Percentiles rank a stretch among this genome's conserved stretches.
Conservation (phyloP, 2,329 filamentous ascomycete species). For the Talaromyces marneffei region DNA sequence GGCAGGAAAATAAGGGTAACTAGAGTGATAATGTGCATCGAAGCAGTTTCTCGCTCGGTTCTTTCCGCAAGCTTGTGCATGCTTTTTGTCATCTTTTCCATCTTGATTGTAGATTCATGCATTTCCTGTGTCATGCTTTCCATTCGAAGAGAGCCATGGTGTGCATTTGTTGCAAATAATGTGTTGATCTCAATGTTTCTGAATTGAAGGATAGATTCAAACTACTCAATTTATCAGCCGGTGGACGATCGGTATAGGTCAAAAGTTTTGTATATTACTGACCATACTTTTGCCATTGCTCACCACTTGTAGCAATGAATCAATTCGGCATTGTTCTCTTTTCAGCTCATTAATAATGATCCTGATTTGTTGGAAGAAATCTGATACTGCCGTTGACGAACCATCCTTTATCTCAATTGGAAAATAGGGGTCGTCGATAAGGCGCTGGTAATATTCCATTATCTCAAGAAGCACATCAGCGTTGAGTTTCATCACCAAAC, state of each 20-base stretch:
- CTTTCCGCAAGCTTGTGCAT: constrained; percentile 6
- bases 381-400: background rate
- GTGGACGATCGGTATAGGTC: background rate
- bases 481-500: constrained; percentile 1
- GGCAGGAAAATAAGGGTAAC: constrained; percentile 8
- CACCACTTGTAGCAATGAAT: background rate
- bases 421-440: background rate
- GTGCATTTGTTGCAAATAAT: constrained; percentile 2
- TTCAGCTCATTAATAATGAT: background rate
- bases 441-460: background rate
- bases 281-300: background rate
- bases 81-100: constrained; percentile 1
- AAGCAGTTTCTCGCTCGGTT: constrained; percentile 3
- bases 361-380: background rate
- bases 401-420: background rate
- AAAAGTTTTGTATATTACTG: background rate
- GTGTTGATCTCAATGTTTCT: constrained; percentile 1
- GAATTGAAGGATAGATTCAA: constrained; percentile 2
- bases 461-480: background rate
- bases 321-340: background rate
- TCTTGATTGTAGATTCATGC: constrained; percentile 1
- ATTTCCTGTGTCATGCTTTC: constrained; percentile 6
- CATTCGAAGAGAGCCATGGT: background rate
- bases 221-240: background rate
- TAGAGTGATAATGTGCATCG: constrained; percentile 8